Percentiles rank a stretch among this genome's conserved stretches.
These are phyloP conservation scores for Sugiyamaella qingdaonensis DNA, from an alignment of 805 yeast species.

Conservation along the genomic window DNA sequence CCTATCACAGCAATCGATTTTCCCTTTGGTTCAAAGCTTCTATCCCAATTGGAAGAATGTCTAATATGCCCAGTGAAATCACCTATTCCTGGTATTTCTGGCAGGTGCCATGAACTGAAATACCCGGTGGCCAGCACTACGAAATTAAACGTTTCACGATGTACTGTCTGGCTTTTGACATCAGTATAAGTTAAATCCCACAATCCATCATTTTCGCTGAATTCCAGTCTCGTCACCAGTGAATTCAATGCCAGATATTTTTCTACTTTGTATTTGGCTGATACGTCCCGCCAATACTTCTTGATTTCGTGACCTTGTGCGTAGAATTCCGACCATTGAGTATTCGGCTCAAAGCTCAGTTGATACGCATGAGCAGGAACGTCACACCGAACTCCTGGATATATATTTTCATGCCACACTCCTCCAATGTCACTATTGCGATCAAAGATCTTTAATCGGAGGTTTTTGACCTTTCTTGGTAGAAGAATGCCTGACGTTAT, in stretches of 20 bases:
- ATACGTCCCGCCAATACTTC: conserved; percentile 25
- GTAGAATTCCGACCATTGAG: conserved; percentile 26
- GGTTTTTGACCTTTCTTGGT: conserved; percentile 22
- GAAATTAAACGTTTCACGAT: conserved; percentile 21
- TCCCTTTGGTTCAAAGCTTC: conserved; percentile 21
- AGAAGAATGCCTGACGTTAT: conserved; percentile 24
- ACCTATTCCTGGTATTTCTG: conserved; percentile 27
- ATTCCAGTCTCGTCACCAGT: conserved; percentile 20
- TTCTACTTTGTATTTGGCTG: conserved; percentile 23
- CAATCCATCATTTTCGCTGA: conserved; percentile 14
- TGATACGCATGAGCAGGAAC: conserved; percentile 30
- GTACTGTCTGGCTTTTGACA: conserved; percentile 11
- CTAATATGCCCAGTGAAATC: conserved; percentile 29
- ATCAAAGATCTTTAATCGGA: conserved; percentile 25
- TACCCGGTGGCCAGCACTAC: conserved; percentile 27
- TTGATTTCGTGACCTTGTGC: conserved; percentile 26
- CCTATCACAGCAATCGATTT: conserved; percentile 34
- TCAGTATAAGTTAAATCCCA: conserved; percentile 9
- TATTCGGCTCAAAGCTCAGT: conserved; percentile 27
- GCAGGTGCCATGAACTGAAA: conserved; percentile 29
- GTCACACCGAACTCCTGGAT: conserved; percentile 28
- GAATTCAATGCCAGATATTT: conserved; percentile 21
- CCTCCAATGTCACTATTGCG: conserved; percentile 29
- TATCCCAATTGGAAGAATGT: conserved; percentile 35
- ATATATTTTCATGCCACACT: conserved; percentile 24